phyloP scores from a whole-genome alignment of 2,329 filamentous ascomycete species.

The Fusarium subtropicale region DNA sequence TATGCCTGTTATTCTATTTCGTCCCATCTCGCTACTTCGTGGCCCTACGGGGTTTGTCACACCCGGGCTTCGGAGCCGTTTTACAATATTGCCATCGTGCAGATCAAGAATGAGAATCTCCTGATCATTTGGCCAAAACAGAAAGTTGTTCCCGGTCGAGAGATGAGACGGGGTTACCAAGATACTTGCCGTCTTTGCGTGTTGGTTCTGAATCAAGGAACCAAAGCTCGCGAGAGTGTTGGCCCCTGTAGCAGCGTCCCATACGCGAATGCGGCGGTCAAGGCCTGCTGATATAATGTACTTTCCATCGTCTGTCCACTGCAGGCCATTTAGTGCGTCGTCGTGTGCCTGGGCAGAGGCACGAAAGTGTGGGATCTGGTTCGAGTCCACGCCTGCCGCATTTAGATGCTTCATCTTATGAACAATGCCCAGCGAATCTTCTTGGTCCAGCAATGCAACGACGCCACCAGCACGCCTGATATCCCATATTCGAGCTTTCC shows the following conservation, averaged over 20 bases:
- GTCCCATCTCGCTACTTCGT: conserved; percentile 65
- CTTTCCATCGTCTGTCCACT: conserved; percentile 84
- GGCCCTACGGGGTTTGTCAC: conserved; percentile 58
- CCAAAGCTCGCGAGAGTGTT: conserved; percentile 93
- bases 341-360: conserved; percentile 75
- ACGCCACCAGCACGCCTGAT: conserved; percentile 81
- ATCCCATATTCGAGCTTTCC: conserved; percentile 87
- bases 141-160: conserved; percentile 68
- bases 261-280: conserved; percentile 86
- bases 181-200: conserved; percentile 70
- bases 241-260: conserved; percentile 82
- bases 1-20: conserved; percentile 77
- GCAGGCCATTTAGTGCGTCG: conserved; percentile 84
- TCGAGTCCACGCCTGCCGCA: conserved; percentile 49
- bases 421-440: conserved; percentile 79
- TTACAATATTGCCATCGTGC: conserved; percentile 78
- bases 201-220: conserved; percentile 80
- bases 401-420: conserved; percentile 53
- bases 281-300: conserved; percentile 85
- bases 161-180: conserved; percentile 71
- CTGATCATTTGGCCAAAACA: conserved; percentile 85
- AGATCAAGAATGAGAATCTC: conserved; percentile 86
- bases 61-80: conserved; percentile 75
- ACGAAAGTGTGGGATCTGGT: conserved; percentile 55
- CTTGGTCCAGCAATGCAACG: conserved; percentile 83